Percentiles rank a stretch among this genome's conserved stretches.
Evolutionary conservation across 768 basidiomycete species (phyloP).

Genomic region (Pleurotus giganteus): DNA sequence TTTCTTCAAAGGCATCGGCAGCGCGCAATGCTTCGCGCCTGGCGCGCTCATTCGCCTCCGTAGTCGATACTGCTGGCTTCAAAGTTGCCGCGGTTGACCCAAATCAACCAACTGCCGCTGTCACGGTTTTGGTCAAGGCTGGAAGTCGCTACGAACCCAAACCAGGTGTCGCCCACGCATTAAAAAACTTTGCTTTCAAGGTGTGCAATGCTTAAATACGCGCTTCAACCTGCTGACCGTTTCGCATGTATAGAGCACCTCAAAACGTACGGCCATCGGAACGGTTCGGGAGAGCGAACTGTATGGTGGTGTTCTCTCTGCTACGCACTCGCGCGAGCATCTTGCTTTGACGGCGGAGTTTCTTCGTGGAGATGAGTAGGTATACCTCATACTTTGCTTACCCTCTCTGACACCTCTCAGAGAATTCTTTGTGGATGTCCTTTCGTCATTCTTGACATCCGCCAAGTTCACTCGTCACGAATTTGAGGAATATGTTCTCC

Average conservation of each 20-base stretch:
- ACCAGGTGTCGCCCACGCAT: constrained; percentile 87
- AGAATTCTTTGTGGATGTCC: constrained; percentile 85
- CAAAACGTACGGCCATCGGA: constrained; percentile 82
- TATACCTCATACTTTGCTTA: constrained; percentile 21
- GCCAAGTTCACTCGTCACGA: constrained; percentile 81
- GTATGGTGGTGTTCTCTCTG: constrained; percentile 87
- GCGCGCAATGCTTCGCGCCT: constrained; percentile 55
- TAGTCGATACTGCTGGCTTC: constrained; percentile 74
- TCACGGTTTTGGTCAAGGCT: constrained; percentile 91
- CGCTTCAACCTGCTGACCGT: constrained; percentile 5
- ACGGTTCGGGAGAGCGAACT: constrained; percentile 92
- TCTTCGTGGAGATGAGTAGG: constrained; percentile 93
- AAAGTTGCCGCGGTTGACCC: constrained; percentile 86
- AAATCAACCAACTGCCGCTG: constrained; percentile 78
- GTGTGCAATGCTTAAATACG: constrained; percentile 40
- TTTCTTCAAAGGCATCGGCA: constrained; percentile 59
- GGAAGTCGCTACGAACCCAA: constrained; percentile 87
- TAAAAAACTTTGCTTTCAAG: constrained; percentile 99
- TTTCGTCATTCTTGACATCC: constrained; percentile 81
- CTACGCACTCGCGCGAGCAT: constrained; percentile 84
- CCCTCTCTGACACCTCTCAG: constrained; percentile 35
- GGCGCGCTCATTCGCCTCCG: constrained; percentile 78
- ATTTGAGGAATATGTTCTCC: constrained; percentile 71
- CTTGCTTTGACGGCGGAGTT: constrained; percentile 94
- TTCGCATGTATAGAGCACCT: constrained; percentile 62